Evolutionary conservation across 805 yeast species (phyloP).

Genomic region (Wickerhamomyces silvicola): DNA sequence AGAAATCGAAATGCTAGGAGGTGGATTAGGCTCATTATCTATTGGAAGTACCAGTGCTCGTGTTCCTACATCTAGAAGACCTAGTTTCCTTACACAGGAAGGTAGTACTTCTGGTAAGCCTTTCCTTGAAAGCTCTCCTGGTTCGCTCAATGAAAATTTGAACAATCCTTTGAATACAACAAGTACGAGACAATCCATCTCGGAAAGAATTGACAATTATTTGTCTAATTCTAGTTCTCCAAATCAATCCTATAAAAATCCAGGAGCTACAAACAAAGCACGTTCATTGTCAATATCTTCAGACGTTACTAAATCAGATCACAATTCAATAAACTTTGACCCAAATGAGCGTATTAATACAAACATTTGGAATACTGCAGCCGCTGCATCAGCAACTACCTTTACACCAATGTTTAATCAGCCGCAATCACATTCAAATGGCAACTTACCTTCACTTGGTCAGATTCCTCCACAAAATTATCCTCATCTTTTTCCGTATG

Average conservation of each 20-base stretch:
- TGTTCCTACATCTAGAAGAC: constrained; percentile 40
- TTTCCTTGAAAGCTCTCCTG: constrained; percentile 21
- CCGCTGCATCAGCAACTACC: constrained; percentile 53
- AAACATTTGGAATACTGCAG: constrained; percentile 62
- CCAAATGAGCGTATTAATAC: constrained; percentile 15
- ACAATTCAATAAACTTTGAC: constrained; percentile 27
- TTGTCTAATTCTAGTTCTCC: constrained; percentile 36
- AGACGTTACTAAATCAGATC: constrained; percentile 27
- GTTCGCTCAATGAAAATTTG: constrained; percentile 24
- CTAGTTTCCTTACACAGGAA: constrained; percentile 39
- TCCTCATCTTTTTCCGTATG: constrained; percentile 29
- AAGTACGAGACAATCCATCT: constrained; percentile 21
- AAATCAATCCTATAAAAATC: constrained; percentile 31
- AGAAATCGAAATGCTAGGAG: constrained; percentile 47
- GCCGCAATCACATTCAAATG: constrained; percentile 15
- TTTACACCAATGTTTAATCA: constrained; percentile 41
- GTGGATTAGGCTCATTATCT: constrained; percentile 35
- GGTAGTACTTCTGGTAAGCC: constrained; percentile 19
- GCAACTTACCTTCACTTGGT: constrained; percentile 4
- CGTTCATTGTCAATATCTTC: constrained; percentile 22
- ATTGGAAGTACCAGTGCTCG: constrained; percentile 27
- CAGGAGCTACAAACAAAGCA: constrained; percentile 5
- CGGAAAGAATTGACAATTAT: constrained; percentile 57
- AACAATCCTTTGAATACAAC: constrained; percentile 13
- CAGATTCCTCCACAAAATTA: constrained; percentile 17